Evolutionary conservation across 192 early-diverging fungal genomes (phyloP).

Genomic region (Coemansia interrupta): DNA sequence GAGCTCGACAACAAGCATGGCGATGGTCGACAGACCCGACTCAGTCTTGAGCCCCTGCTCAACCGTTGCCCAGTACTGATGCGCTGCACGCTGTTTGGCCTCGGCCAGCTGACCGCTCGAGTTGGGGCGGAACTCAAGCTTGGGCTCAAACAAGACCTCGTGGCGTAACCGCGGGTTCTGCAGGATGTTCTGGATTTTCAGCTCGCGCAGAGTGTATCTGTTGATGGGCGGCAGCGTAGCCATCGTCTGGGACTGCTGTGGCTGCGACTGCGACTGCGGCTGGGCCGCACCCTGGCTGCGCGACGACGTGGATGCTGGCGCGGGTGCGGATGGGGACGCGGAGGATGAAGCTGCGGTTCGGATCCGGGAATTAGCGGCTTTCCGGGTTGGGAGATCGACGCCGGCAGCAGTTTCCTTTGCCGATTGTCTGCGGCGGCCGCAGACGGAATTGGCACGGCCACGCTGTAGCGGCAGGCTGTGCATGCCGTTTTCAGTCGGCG

Average conservation of each 20-base stretch:
- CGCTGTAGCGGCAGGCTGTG: constrained; percentile 1
- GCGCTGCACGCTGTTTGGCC: constrained; percentile 58
- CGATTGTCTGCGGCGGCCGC: constrained; percentile 5
- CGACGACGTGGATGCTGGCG: background rate
- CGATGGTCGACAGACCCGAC: constrained; percentile 35
- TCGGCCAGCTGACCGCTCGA: constrained; percentile 67
- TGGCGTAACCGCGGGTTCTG: constrained; percentile 82
- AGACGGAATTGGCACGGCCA: constrained; percentile 2
- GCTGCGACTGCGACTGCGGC: constrained; percentile 1
- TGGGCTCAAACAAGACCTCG: constrained; percentile 84
- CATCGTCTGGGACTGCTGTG: background rate
- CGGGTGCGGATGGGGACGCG: background rate
- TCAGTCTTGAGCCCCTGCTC: constrained; percentile 52
- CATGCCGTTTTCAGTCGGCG: background rate
- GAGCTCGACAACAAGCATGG: constrained; percentile 72
- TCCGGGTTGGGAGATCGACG: too few relatives aligned
- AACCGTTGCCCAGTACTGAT: constrained; percentile 71
- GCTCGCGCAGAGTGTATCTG: constrained; percentile 81
- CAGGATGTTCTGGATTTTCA: constrained; percentile 78
- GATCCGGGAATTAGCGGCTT: background rate
- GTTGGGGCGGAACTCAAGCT: constrained; percentile 87
- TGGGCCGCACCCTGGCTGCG: background rate
- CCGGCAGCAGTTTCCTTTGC: background rate
- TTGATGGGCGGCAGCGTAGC: constrained; percentile 68
- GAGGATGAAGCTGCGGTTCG: background rate